Evolutionary conservation across 225 moss, liverwort and hornwort species (phyloP).

Genomic region (Straminergon stramineum): DNA sequence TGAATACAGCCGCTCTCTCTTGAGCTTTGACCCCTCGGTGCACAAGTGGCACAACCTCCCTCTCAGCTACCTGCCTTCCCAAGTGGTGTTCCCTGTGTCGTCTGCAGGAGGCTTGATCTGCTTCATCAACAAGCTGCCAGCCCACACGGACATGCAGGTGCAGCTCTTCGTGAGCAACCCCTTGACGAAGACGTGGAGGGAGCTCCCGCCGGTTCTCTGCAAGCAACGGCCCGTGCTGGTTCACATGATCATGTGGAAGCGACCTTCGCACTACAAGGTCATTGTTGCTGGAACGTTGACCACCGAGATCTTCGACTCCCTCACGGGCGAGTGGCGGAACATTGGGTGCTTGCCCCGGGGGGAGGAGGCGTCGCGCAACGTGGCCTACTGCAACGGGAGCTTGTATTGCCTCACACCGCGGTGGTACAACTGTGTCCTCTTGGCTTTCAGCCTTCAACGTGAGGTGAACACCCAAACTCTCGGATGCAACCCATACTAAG

Average conservation of each 20-base stretch:
- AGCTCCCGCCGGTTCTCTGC: constrained; percentile 17
- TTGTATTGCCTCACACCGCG: constrained; percentile 35
- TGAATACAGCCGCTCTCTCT: constrained; percentile 23
- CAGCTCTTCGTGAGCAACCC: constrained; percentile 28
- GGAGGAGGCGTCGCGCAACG: constrained; percentile 22
- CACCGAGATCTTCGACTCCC: constrained; percentile 25
- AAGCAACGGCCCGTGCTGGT: constrained; percentile 19
- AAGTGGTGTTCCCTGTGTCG: constrained; percentile 26
- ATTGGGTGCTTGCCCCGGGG: constrained; percentile 12
- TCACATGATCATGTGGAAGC: constrained; percentile 26
- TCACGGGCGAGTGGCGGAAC: constrained; percentile 10
- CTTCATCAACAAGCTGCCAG: constrained; percentile 22
- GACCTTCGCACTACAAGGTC: constrained; percentile 28
- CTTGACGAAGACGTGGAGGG: constrained; percentile 17
- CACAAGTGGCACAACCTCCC: constrained; percentile 25
- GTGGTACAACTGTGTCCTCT: constrained; percentile 25
- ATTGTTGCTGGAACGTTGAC: neutral
- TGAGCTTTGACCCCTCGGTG: constrained; percentile 25
- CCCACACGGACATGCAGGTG: constrained; percentile 3
- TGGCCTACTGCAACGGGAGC: constrained; percentile 15
- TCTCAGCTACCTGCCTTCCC: constrained; percentile 23
- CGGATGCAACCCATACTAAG: neutral
- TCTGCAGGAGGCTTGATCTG: constrained; percentile 25
- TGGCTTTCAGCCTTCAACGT: constrained; percentile 13
- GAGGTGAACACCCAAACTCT: constrained; percentile 4